Conservation (phyloP, 495 filamentous ascomycete species). For the Penicillium ochrochloron region DNA sequence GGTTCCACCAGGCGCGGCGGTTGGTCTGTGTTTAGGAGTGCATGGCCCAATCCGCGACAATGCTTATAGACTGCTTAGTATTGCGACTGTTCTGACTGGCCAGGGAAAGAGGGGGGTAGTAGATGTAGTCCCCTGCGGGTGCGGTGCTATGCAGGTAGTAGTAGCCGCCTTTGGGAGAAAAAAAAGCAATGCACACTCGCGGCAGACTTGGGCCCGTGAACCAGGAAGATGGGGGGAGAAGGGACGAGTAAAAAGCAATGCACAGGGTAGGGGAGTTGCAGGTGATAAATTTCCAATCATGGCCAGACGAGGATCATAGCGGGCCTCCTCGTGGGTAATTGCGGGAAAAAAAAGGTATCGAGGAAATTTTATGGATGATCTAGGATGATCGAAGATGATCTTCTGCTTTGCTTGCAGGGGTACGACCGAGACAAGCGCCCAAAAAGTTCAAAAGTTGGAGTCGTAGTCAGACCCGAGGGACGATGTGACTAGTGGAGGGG, state of each 20-base stretch:
- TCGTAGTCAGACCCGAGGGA: neutral
- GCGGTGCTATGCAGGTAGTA: conserved; percentile 27
- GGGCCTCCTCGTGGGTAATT: neutral
- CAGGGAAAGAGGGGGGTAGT: too few relatives aligned
- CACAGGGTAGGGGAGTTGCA: neutral
- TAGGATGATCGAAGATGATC: neutral
- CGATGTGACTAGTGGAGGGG: conserved; percentile 6
- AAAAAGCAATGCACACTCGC: conserved; percentile 2
- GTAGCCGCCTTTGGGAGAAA: conserved; percentile 19
- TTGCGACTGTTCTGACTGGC: conserved; percentile 30
- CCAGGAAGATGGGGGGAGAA: neutral
- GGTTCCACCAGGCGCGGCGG: neutral
- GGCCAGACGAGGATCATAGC: neutral
- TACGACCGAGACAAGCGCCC: conserved; percentile 30
- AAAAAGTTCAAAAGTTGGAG: conserved; percentile 14
- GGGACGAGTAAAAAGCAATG: conserved; percentile 8
- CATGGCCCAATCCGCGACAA: conserved; percentile 17
- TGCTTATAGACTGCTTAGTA: conserved; percentile 30
- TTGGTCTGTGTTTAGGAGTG: conserved; percentile 13
- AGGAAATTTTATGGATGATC: conserved; percentile 2
- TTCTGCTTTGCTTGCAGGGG: neutral
- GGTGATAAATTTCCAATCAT: conserved; percentile 16
- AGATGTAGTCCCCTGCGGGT: neutral
- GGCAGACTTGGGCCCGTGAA: conserved; percentile 23
- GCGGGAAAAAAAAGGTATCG: neutral